Conservation (phyloP, 352 stramenopile species). For the Globisporangium apiculatum region DNA sequence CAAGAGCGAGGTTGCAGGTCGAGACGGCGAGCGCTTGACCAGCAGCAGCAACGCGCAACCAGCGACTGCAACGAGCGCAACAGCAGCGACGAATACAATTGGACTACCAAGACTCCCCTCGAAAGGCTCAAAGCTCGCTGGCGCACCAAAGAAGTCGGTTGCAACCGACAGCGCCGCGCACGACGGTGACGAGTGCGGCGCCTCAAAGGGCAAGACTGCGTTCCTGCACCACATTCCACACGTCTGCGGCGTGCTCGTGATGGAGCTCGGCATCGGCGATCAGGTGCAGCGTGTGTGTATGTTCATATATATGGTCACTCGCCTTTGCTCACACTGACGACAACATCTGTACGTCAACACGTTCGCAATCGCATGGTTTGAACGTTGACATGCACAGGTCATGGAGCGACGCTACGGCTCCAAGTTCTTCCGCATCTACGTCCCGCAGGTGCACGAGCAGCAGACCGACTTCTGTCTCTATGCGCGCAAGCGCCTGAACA, state of each 20-base stretch:
- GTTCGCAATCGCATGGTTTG: neutral
- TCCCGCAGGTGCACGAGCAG: slow-evolving; percentile 62
- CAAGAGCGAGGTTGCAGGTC: slow-evolving; percentile 16
- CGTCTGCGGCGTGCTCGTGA: slow-evolving; percentile 50
- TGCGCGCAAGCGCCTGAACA: slow-evolving; percentile 59
- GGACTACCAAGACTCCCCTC: neutral
- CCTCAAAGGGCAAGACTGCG: slow-evolving; percentile 29
- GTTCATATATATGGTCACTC: too few relatives aligned
- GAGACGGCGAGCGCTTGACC: slow-evolving; percentile 1
- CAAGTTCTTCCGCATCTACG: slow-evolving; percentile 70
- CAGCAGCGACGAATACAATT: neutral
- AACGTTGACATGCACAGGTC: slow-evolving; percentile 3
- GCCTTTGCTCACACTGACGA: neutral
- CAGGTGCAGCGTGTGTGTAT: slow-evolving; percentile 16
- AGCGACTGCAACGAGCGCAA: neutral
- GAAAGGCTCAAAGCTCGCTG: slow-evolving; percentile 12
- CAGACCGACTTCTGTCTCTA: slow-evolving; percentile 76
- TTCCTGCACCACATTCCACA: slow-evolving; percentile 64
- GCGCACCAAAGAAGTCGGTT: slow-evolving; percentile 15
- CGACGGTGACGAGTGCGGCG: slow-evolving; percentile 22
- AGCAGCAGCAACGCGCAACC: neutral
- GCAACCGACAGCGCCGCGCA: slow-evolving; percentile 14
- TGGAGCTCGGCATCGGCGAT: slow-evolving; percentile 44
- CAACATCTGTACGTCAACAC: neutral
- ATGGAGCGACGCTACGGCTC: slow-evolving; percentile 50